phyloP scores from a whole-genome alignment of 176 grass and related monocot species.

The Bromus sterilis region DNA sequence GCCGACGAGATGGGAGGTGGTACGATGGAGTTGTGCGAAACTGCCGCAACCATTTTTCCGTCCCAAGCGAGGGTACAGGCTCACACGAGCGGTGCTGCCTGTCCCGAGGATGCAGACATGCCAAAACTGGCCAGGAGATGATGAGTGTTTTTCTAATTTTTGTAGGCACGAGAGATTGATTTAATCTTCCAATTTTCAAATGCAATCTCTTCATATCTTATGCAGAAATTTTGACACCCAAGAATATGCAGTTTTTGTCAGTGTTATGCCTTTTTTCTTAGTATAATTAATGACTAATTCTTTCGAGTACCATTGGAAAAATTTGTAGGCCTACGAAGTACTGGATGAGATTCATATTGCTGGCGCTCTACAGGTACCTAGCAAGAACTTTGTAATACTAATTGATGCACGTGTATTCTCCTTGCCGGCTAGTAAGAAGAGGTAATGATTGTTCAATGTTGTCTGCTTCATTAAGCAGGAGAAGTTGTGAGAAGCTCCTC shows the following conservation, averaged over 20 bases:
- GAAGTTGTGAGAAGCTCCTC: too few species aligned
- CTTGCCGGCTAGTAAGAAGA: too few species aligned
- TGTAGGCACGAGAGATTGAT: slow-evolving; percentile 81
- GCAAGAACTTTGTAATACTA: slow-evolving; percentile 75
- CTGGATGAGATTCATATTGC: slow-evolving; percentile 90
- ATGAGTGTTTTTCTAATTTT: not conserved
- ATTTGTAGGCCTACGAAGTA: slow-evolving; percentile 73
- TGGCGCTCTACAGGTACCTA: slow-evolving; percentile 81
- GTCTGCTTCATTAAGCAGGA: too few species aligned
- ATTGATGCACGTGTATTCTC: too few species aligned
- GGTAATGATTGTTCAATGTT: too few species aligned
- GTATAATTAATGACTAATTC: not conserved
- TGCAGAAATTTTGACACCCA: not conserved
- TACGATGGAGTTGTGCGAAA: too few species aligned
- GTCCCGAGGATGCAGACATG: too few species aligned
- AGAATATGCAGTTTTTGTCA: not conserved
- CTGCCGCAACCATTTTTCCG: too few species aligned
- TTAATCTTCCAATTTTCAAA: slow-evolving; percentile 99
- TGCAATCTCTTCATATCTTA: slow-evolving; percentile 24
- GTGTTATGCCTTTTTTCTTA: not conserved
- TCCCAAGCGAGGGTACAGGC: too few species aligned
- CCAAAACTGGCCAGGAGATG: too few species aligned
- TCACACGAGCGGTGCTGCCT: too few species aligned
- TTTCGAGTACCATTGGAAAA: not conserved
- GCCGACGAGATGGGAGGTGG: too few species aligned